Evolutionary conservation across 352 stramenopile genomes (phyloP).

Genomic region (Globisporangium nodosum): DNA sequence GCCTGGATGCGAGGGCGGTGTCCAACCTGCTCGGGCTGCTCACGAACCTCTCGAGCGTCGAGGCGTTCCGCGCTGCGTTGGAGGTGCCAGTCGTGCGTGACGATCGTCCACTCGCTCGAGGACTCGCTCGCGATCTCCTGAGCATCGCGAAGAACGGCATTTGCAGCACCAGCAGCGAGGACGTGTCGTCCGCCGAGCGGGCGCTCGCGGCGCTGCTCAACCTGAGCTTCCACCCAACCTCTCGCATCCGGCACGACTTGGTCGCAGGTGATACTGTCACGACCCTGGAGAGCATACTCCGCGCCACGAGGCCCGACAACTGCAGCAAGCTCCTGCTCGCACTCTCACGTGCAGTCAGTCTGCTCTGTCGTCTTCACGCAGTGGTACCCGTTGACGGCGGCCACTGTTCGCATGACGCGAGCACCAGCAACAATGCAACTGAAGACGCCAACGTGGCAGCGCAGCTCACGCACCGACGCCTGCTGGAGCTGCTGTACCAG

Average conservation of each 20-base stretch:
- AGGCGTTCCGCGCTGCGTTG: slow-evolving; percentile 17
- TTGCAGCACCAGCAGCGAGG: not conserved
- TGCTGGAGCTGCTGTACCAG: slow-evolving; percentile 27
- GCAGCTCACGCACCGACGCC: slow-evolving; percentile 15
- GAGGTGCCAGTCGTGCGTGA: slow-evolving; percentile 10
- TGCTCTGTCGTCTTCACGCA: slow-evolving; percentile 60
- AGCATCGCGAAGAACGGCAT: not conserved
- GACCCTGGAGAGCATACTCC: slow-evolving; percentile 20
- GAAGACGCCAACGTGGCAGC: not conserved
- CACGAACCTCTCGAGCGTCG: slow-evolving; percentile 52
- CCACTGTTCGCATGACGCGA: not conserved
- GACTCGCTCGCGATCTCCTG: slow-evolving; percentile 4
- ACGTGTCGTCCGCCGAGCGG: slow-evolving; percentile 21
- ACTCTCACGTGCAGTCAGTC: slow-evolving; percentile 33
- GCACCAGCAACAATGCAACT: not conserved
- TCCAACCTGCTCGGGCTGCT: slow-evolving; percentile 46
- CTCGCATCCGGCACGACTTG: slow-evolving; percentile 31
- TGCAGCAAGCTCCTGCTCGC: slow-evolving; percentile 24
- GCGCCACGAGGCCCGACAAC: slow-evolving; percentile 3
- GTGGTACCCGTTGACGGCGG: slow-evolving; percentile 1
- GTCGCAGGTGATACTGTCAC: slow-evolving; percentile 15
- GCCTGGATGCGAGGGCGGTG: slow-evolving; percentile 4
- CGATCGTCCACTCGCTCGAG: not conserved
- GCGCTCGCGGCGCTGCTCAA: slow-evolving; percentile 61
- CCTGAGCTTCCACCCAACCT: slow-evolving; percentile 37